Evolutionary conservation across 345 rosid species (phyloP), one percentile per base, ranked within the genome.

Genomic region (Combretum micranthum): DNA sequence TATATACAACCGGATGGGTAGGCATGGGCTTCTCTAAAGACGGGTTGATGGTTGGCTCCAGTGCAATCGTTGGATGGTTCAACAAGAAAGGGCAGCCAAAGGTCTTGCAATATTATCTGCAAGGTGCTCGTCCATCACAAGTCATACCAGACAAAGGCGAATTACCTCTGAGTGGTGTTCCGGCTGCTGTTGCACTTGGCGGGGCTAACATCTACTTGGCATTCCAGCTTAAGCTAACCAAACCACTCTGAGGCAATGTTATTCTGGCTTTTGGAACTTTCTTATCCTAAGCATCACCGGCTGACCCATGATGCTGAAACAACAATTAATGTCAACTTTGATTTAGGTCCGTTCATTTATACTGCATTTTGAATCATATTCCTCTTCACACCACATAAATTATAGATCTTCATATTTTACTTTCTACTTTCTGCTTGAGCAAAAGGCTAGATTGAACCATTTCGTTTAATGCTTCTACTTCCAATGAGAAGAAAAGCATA

Each of bases 1-100:
- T 78, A n/a, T 92, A 88, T 64, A 88, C 96, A 0, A 81, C 81
- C 12, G 98, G 98, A 13, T 88, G 98, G 98, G 93, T 86, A 11
- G 90, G 96, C 13, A 80, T 92, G 0, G 98, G 96, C 9, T 92
- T 88, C 67, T 92, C 96, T 0, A 83, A 56, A 68, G 86, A 86
- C 26, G 96, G 98, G n/a, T 72, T 67, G 79, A 92, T 92, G 98
- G 74, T 73, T 19, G 98, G 98, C 23, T 86, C 96, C 1, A 92
- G 90, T 56, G 93, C 95, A 9, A 84, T 88, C 87, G 79, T 84
- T 12, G 96, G 98, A 11, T 92, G 95, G 96, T 69, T 92, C 18
- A 83, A 72, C 63, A 83, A 67, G 56, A 77, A 84, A 68, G 98
- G 96, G 53, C 85, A 72, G 12, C 75, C 93, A 0, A 86, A 69